Percentiles rank a stretch among this genome's conserved stretches.
Conservation (phyloP, 2,329 filamentous ascomycete genomes). For the Blastomyces parvus region DNA sequence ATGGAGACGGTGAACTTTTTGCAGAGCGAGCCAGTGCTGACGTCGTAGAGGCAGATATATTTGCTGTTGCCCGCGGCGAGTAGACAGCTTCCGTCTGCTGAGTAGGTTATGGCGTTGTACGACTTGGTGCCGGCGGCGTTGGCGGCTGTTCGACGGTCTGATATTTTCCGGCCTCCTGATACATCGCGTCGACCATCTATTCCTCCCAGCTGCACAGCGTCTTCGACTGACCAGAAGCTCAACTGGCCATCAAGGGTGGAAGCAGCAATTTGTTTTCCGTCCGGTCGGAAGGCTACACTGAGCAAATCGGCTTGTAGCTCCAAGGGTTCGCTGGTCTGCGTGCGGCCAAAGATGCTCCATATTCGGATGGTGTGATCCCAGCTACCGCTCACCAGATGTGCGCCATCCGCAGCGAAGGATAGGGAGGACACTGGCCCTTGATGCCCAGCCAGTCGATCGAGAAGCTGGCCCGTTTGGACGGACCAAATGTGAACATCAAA, state of each 20-base stretch:
- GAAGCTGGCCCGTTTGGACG: constrained; percentile 89
- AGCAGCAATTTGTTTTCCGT: constrained; percentile 82
- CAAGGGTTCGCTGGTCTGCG: constrained; percentile 88
- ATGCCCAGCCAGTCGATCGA: constrained; percentile 83
- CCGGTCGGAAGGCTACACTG: constrained; percentile 75
- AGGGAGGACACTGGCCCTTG: constrained; percentile 87
- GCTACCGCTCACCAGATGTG: constrained; percentile 76
- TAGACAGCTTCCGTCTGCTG: constrained; percentile 81
- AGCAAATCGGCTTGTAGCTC: constrained; percentile 88
- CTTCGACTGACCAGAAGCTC: constrained; percentile 86
- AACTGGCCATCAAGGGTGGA: constrained; percentile 89
- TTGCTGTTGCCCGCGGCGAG: constrained; percentile 94
- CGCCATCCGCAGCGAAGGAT: constrained; percentile 79
- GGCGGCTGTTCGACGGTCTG: constrained; percentile 81
- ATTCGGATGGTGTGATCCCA: constrained; percentile 95
- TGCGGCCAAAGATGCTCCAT: constrained; percentile 90
- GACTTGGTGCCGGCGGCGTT: constrained; percentile 84
- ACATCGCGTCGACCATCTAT: constrained; percentile 86
- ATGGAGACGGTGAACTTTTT: constrained; percentile 95
- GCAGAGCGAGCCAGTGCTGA: constrained; percentile 77
- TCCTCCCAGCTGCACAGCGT: constrained; percentile 75
- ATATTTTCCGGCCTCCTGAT: constrained; percentile 80
- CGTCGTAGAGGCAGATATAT: constrained; percentile 96
- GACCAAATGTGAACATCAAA: constrained; percentile 99
- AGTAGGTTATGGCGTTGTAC: constrained; percentile 82